A percentile compares a stretch with the other conserved stretches of the same genome.
Evolutionary conservation across 2,329 filamentous ascomycete species (phyloP).

Genomic region (Colletotrichum spinosum): DNA sequence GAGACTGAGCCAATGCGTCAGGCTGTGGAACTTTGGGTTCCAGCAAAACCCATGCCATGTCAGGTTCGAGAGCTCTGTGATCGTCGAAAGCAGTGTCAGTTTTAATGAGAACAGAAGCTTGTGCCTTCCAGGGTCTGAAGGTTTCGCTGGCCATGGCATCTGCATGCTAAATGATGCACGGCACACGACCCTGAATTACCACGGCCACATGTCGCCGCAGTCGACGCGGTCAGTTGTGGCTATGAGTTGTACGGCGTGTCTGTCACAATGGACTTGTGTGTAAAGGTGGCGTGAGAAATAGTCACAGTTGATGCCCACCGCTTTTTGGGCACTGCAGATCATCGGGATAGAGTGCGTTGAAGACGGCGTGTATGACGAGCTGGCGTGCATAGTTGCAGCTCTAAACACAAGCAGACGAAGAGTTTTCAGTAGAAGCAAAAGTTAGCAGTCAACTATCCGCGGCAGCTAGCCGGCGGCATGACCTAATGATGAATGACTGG

Average conservation of each 20-base stretch:
- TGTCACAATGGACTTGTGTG: slow-evolving; percentile 13
- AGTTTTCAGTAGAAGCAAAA: slow-evolving; percentile 25
- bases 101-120: slow-evolving; percentile 3
- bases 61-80: slow-evolving; percentile 9
- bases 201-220: slow-evolving; percentile 8
- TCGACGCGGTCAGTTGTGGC: not conserved
- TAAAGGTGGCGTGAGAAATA: slow-evolving; percentile 25
- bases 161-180: slow-evolving; percentile 18
- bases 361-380: slow-evolving; percentile 30
- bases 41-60: slow-evolving; percentile 25
- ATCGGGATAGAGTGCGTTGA: slow-evolving; percentile 10
- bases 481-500: slow-evolving; percentile 20
- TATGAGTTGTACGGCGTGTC: not conserved
- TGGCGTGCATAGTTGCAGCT: slow-evolving; percentile 31
- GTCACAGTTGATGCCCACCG: slow-evolving; percentile 29
- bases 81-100: slow-evolving; percentile 11
- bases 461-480: slow-evolving; percentile 35
- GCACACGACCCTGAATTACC: slow-evolving; percentile 14
- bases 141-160: slow-evolving; percentile 8
- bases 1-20: slow-evolving; percentile 1
- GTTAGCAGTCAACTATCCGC: slow-evolving; percentile 9
- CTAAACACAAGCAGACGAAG: slow-evolving; percentile 21
- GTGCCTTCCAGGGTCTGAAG: not conserved
- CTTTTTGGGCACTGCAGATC: slow-evolving; percentile 34
- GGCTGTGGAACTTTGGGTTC: slow-evolving; percentile 27